Base-by-base conservation (phyloP, 1,284 basidiomycete genomes). In the Cryptococcus wingfieldii region DNA sequence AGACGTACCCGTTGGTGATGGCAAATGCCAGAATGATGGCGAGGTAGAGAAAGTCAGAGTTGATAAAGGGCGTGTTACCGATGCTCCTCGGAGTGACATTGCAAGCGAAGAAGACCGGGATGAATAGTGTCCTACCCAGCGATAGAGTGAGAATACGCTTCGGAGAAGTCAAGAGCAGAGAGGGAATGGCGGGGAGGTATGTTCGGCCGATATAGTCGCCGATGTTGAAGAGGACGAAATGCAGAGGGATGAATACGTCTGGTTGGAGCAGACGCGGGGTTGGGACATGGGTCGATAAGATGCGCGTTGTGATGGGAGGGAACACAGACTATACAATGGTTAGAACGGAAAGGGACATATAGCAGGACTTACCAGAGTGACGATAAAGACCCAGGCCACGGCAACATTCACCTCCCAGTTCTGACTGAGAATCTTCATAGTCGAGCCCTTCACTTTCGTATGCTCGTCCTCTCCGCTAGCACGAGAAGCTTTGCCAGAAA, bases 81-180 rank as follows among this genome's bases (percentile, higher is more conserved):
- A 56, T 49, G n/a, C 62, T 54, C 13, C 65, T 57, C 2, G 62
- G 54, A 2, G 60, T 56, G 39, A 65, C 63, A 69, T 94, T 94
- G 80, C 90, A 94, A 70, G 87, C 80, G 19, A 94, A 81, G 75
- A 94, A 87, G 44, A 93, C 68, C 27, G 89, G 89, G 56, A 94
- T 83, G 76, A 94, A 93, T 12, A 76, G 38, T 0, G 86, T 87
- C 45, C 90, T 84, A 3, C 82, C 72, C 39, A 88, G 70, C 19
- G 90, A 86, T 41, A 90, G 75, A 3, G 70, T 8, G 13, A 89
- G 72, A 27, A 91, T 81, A 38, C 81, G 80, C 38, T 77, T 79
- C 5, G 82, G 81, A 10, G 84, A 85, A 83, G 87, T 89, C 55
- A 89, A 77, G 38, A 85, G 72, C 18, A 90, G 72, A 6, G 74